Conservation (phyloP, 768 basidiomycete genomes). For the Pisolithus albus region DNA sequence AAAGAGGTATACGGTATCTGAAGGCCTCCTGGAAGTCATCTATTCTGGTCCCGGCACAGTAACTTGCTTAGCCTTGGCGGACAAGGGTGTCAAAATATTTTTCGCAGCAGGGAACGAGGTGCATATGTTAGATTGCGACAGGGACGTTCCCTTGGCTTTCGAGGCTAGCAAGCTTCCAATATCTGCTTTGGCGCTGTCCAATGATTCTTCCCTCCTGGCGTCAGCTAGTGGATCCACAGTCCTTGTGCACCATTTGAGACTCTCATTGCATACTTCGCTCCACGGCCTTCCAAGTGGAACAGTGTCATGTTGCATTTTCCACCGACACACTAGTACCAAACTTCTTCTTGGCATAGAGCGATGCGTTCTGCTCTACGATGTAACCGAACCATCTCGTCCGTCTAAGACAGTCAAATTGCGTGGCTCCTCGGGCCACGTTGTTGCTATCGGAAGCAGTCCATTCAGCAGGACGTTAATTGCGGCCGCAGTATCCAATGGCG, state of each 20-base stretch:
- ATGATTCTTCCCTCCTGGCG: constrained; percentile 50
- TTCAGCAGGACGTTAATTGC: constrained; percentile 72
- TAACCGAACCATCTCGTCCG: constrained; percentile 49
- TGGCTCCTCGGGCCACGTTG: constrained; percentile 41
- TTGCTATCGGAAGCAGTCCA: constrained; percentile 57
- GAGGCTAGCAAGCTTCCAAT: constrained; percentile 45
- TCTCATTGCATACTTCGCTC: constrained; percentile 47
- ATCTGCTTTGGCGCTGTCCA: constrained; percentile 51
- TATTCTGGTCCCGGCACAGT: constrained; percentile 27
- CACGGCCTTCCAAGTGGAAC: constrained; percentile 42
- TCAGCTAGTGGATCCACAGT: constrained; percentile 26
- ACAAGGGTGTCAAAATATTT: constrained; percentile 37
- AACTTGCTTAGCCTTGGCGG: constrained; percentile 28
- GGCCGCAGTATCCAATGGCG: constrained; percentile 46
- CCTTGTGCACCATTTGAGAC: constrained; percentile 54
- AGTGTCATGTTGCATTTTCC: constrained; percentile 50
- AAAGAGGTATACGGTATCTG: constrained; percentile 45
- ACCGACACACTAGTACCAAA: constrained; percentile 53
- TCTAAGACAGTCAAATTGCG: constrained; percentile 44
- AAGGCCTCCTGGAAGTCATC: constrained; percentile 39
- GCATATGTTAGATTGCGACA: constrained; percentile 43
- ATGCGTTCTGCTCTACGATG: constrained; percentile 57
- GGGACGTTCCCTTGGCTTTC: constrained; percentile 33
- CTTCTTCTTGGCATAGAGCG: constrained; percentile 49
- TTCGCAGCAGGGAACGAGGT: constrained; percentile 42